phyloP scores from a whole-genome alignment of 768 basidiomycete species.

The Pleurotus tuber-regium region DNA sequence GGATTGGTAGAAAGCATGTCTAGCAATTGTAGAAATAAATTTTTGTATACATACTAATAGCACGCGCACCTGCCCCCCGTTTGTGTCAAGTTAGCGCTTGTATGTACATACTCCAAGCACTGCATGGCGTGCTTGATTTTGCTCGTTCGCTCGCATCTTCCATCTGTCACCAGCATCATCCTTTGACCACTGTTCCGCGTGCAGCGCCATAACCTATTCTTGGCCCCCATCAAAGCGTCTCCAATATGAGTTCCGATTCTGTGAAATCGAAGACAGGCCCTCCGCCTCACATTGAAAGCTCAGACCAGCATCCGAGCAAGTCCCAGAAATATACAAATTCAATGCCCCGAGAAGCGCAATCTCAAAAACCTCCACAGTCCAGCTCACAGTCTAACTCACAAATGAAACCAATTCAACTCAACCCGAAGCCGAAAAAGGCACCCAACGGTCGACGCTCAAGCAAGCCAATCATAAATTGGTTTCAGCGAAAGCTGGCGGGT shows the following conservation, averaged over 20 bases:
- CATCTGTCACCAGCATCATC: not conserved
- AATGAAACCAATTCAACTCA: constrained; percentile 19
- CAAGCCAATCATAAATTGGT: constrained; percentile 88
- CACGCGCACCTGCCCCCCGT: too few relatives aligned
- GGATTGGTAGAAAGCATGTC: constrained; percentile 76
- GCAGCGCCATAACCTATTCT: constrained; percentile 4
- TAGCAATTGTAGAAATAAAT: too few relatives aligned
- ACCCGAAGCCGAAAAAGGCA: constrained; percentile 49
- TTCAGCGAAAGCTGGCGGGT: constrained; percentile 82
- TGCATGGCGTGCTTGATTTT: not conserved
- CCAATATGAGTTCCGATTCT: constrained; percentile 2
- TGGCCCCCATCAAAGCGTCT: constrained; percentile 3
- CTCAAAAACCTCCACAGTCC: constrained; percentile 4
- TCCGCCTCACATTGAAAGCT: not conserved
- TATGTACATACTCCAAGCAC: too few relatives aligned
- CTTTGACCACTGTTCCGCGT: not conserved
- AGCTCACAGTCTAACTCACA: constrained; percentile 18
- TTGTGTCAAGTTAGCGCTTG: too few relatives aligned
- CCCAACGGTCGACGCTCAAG: constrained; percentile 56
- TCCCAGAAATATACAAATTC: not conserved
- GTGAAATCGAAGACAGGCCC: not conserved
- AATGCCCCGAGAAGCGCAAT: too few relatives aligned
- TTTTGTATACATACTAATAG: too few relatives aligned
- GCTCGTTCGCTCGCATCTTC: not conserved
- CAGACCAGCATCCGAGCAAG: not conserved